Evolutionary conservation across 352 stramenopile species (phyloP).

Genomic region (Pythium aphanidermatum): DNA sequence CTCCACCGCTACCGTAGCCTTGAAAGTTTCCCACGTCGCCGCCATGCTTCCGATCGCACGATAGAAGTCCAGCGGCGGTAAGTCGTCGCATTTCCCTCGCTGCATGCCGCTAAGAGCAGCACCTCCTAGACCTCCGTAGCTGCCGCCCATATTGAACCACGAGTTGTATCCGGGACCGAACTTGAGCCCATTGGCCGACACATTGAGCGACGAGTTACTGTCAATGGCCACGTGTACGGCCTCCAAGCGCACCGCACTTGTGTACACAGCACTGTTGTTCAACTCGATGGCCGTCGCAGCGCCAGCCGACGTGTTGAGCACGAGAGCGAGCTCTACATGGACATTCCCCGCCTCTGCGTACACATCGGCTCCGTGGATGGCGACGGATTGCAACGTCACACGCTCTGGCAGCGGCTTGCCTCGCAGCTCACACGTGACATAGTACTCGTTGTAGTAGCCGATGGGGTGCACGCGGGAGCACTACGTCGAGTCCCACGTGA

Average conservation of each 20-base stretch:
- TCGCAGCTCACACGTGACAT: conserved; percentile 54
- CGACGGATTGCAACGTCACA: conserved; percentile 31
- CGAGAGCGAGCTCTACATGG: conserved; percentile 12
- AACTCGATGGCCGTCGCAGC: conserved; percentile 28
- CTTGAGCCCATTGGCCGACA: conserved; percentile 55
- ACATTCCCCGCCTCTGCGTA: conserved; percentile 7
- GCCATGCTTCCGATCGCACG: conserved; percentile 54
- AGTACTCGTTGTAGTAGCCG: conserved; percentile 82
- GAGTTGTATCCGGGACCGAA: conserved; percentile 82
- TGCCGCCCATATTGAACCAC: conserved; percentile 51
- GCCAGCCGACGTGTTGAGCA: conserved; percentile 11
- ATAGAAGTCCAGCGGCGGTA: conserved; percentile 55
- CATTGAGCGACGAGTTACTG: conserved; percentile 39
- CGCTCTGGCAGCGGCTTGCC: conserved; percentile 22
- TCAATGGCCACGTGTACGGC: conserved; percentile 41
- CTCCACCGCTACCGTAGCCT: conserved; percentile 78
- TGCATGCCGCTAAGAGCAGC: conserved; percentile 36
- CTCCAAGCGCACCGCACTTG: conserved; percentile 58
- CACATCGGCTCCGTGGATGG: conserved; percentile 30
- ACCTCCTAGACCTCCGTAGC: conserved; percentile 73
- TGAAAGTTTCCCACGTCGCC: conserved; percentile 57
- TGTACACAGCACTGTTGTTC: conserved; percentile 38
- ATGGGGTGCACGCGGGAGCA: conserved; percentile 61
- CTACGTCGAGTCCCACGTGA: too few relatives aligned
- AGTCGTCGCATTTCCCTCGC: conserved; percentile 38